Base-by-base conservation (phyloP, 768 basidiomycete genomes). In the Macrolepiota albuminosa region DNA sequence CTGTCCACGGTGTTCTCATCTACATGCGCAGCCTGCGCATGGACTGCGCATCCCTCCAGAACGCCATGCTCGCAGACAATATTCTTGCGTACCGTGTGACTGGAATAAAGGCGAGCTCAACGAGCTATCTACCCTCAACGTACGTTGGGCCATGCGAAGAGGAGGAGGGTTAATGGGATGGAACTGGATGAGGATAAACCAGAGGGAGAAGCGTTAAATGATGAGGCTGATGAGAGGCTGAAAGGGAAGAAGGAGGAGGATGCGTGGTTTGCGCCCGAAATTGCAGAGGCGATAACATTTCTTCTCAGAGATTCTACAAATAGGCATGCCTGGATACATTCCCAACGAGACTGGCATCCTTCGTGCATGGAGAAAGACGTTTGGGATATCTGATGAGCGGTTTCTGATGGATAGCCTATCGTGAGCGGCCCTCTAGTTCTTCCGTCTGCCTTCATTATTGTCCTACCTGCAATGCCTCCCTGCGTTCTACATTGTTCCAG, bases 301-400 rank as follows among this genome's bases (percentile, higher is more conserved):
- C 75, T 95, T 96, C 73, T 78, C 80, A 9, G 85, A 93, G 58
- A 87, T 93, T 9, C 75, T 83, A 16, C 84, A 93, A 51, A 94
- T 97, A 69, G 91, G 90, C 2, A 71, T 81, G 3, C 79, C 83
- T 0, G 85, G 83, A 24, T 98, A 95, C 67, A 75, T 89, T 0
- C 95, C 95, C 0, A 89, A 87, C 24, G 90, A 91, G 67, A 85
- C 82, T 8, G 95, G 96, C 69, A 89, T 95, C 3, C 75, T 97
- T 33, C 79, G 91, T 29, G 91, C 92, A 29, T 83, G 92, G 64
- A 84, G 85, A 59, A 95, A 95, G 77, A 92, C 86, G 57, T 89
- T 88, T 3, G 93, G 93, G n/a, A 94, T 97, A 66, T 86, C 85
- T 6, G 95, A 97, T 73, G 96, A 93, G 11, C 73, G 87, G 67